Base-by-base conservation (phyloP, 805 yeast species). In the Tetrapisispora nanseiensis region DNA sequence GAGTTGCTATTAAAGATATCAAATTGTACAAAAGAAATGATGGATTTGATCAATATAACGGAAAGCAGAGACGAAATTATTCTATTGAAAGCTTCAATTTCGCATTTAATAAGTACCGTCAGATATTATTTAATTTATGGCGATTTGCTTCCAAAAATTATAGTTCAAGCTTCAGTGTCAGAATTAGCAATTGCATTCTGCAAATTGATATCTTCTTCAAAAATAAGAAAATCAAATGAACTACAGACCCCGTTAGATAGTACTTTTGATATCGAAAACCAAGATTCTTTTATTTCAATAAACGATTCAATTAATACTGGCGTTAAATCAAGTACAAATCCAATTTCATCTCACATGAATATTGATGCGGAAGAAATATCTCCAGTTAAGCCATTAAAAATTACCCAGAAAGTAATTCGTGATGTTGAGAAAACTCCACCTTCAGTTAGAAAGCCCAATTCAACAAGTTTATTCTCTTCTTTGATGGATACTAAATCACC, bases 61-160 rank as follows among this genome's bases (percentile, higher is more conserved):
- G 53, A 55, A 18, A 57, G 57, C 41, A 53, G 68, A 44, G 68
- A 74, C 45, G 62, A 68, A 55, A 61, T 78, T 33, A 57, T 68
- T 34, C 54, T 76, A 20, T 18, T 52, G n/a, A 75, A 80, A 43
- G 80, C 82, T 35, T 71, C 90, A 1, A 73, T 83, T 20, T 76
- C 87, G 15, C 86, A 82, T 61, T 74, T 80, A 0, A 76, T 90
- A 33, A 79, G 95, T 3, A 72, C 86, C 1, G 75, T 89, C 1
- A 71, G 95, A 53, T 85, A 86, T 55, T 82, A 68, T 59, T 75
- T 83, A 1, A 65, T 78, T 10, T 80, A 82, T 51, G 67, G 73
- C 4, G 30, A 41, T 19, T 54, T 84, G 2, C 62, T 86, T 42
- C 95, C 96, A 0, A 72, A 71, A 41, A 64, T 82, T 18, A 72